phyloP scores from a whole-genome alignment of 257 asterid species.

The Cordia subcordata region DNA sequence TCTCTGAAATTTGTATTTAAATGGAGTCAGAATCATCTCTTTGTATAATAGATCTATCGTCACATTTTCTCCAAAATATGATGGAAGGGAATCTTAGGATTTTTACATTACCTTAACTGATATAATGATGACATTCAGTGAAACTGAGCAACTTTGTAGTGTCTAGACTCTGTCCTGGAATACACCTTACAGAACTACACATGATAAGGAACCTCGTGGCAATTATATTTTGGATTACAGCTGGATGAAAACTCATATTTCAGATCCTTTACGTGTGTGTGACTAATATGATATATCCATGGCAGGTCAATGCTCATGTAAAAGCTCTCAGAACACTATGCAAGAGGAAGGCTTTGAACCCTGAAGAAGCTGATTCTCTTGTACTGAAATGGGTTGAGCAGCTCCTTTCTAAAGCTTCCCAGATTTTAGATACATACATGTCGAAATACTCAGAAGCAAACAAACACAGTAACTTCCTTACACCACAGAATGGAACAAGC shows the following conservation, averaged over 20 bases:
- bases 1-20: no score
- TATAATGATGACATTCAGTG: no score
- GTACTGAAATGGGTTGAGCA: conserved; percentile 69
- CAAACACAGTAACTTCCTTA: conserved; percentile 35
- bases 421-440: conserved; percentile 47
- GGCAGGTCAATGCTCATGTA: conserved; percentile 94
- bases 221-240: not conserved
- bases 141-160: no score
- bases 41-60: no score
- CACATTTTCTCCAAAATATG: no score
- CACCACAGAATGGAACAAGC: conserved; percentile 42
- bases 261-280: not conserved
- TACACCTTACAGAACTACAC: no score
- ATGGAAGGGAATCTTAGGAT: no score
- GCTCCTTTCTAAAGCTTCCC: conserved; percentile 57
- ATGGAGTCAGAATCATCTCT: no score
- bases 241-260: not conserved
- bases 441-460: conserved; percentile 36
- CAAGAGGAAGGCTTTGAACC: conserved; percentile 56
- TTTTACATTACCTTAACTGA: no score
- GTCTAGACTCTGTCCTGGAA: no score
- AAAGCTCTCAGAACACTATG: conserved; percentile 86
- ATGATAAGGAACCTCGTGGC: not conserved
- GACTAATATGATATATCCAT: conserved; percentile 12
- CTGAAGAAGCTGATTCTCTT: conserved; percentile 61